phyloP scores from a whole-genome alignment of 2,329 filamentous ascomycete genomes.

The Colletotrichum nymphaeae region DNA sequence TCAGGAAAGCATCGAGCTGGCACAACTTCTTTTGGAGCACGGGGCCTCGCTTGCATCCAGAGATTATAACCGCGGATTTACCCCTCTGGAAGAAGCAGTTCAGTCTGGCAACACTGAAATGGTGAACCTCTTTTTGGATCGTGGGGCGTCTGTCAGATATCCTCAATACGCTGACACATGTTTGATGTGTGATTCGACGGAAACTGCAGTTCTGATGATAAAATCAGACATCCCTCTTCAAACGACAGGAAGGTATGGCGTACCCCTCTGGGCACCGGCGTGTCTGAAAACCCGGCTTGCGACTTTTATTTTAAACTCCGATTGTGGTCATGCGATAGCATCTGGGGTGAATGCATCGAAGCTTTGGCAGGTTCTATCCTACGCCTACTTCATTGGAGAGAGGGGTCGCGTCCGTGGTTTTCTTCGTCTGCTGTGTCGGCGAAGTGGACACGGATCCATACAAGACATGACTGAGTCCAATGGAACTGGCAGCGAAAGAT shows the following conservation, averaged over 20 bases:
- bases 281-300: background rate
- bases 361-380: background rate
- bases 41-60: background rate
- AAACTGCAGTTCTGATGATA: background rate
- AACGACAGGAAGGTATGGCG: background rate
- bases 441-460: background rate
- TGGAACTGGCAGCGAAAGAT: background rate
- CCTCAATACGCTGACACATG: background rate
- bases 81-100: slow-evolving; percentile 1
- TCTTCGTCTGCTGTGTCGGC: background rate
- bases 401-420: too few species aligned
- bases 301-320: slow-evolving; percentile 14
- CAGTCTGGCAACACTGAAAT: background rate
- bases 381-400: background rate
- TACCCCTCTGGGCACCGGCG: background rate
- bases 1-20: background rate
- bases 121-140: background rate
- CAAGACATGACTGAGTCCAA: background rate
- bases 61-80: background rate
- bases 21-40: background rate
- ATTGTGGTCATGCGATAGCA: background rate
- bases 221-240: background rate
- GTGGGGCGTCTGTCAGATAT: background rate
- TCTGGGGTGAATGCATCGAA: background rate
- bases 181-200: background rate